Base-by-base conservation (phyloP, 257 asterid species). In the Primulina huaijiensis region DNA sequence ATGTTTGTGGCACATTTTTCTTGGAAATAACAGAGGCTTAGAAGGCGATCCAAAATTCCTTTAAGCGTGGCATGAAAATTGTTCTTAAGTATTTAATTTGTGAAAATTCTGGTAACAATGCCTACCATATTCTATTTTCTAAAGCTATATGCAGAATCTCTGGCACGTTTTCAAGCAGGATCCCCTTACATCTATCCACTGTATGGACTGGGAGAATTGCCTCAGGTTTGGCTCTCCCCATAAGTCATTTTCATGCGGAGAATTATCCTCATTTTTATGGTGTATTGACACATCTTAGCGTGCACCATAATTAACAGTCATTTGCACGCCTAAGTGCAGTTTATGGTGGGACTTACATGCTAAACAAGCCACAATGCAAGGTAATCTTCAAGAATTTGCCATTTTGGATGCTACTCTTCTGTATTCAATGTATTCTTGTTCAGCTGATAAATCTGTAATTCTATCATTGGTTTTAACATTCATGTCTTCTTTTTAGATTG, bases 311-410 rank as follows among this genome's bases (percentile, higher is more conserved):
- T 69, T 69, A 71, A 66, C 87, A 93, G 99, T 97, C 96, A 23
- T 94, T 94, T 82, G 97, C 99, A 57, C 97, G 99, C 65, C 91
- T 94, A n/a, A 94, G 99, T 78, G 99, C 97, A 59, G 99, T 94
- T 76, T 94, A 94, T 80, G 99, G 97, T 35, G 99, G 99, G 66
- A 91, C 97, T 20, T 94, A 93, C 87, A 94, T 94, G 99, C 89
- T 94, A 63, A 90, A 85, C 88, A 94, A 91, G 87, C 96, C 99
- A 29, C 81, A 89, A 53, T 93, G 99, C 74, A 85, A 89, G 99
- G 97, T 90, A 82, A 74, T 75, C 23, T 70, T 72, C 23, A 4
- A 17, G 31, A 29, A 55, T 35, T 63, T 64, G 50, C 19, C 55
- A 12, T 14, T 9, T 14, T 46, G 55, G 19, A 14, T 46, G 55